phyloP scores from a whole-genome alignment of 2,329 filamentous ascomycete genomes.

The Zymoseptoria brevis region DNA sequence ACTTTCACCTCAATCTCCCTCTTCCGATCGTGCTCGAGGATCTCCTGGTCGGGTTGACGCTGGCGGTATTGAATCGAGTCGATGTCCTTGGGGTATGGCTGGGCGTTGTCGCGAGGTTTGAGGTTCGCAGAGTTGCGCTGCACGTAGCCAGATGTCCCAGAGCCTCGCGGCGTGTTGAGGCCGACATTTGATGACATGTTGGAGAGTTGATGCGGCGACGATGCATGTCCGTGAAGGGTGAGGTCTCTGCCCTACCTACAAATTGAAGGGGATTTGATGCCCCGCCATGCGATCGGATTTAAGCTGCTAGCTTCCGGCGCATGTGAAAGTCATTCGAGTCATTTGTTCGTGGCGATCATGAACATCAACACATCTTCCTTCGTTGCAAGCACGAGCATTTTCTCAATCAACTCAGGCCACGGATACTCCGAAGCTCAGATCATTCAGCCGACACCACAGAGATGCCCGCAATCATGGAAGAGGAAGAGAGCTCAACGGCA shows the following conservation, averaged over 20 bases:
- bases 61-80: conserved; percentile 65
- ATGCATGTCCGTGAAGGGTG: neutral
- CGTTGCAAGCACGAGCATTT: neutral
- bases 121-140: conserved; percentile 91
- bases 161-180: conserved; percentile 85
- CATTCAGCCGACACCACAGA: neutral
- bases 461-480: conserved; percentile 16
- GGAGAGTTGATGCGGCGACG: neutral
- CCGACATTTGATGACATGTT: conserved; percentile 94
- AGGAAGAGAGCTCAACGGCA: neutral
- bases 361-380: neutral
- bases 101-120: conserved; percentile 68
- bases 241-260: neutral
- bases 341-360: neutral
- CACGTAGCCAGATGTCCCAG: conserved; percentile 93
- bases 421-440: too few species aligned
- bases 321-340: neutral
- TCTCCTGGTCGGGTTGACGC: conserved; percentile 81
- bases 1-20: conserved; percentile 89
- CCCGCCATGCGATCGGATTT: neutral
- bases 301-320: neutral
- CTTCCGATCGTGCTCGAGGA: conserved; percentile 88
- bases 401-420: too few species aligned
- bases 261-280: neutral
- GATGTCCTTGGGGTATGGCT: conserved; percentile 63